These are phyloP conservation scores for Afroboletus lepidellus DNA, from an alignment of 1,284 basidiomycete genomes.

Conservation along the genomic window DNA sequence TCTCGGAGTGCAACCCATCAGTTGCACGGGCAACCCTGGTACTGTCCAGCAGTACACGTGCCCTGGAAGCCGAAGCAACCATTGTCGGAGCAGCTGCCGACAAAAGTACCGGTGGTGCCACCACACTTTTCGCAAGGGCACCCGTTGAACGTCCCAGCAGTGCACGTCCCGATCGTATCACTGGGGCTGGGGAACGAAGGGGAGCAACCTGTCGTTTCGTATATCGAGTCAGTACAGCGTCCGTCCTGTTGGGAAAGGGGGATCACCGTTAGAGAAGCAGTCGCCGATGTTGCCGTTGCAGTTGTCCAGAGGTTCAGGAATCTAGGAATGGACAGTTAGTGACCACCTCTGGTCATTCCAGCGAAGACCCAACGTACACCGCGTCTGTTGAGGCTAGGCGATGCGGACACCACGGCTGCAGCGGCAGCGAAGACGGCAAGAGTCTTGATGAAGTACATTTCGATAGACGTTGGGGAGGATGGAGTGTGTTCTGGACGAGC, in stretches of 20 bases:
- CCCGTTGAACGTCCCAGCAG: neutral
- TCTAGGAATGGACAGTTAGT: neutral
- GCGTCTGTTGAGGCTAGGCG: neutral
- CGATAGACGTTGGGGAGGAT: neutral
- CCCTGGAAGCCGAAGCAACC: neutral
- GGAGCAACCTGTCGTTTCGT: neutral
- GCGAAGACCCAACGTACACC: conserved; percentile 1
- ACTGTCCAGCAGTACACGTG: neutral
- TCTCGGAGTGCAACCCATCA: too few species aligned
- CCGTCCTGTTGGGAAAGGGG: too few species aligned
- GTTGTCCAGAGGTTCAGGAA: neutral
- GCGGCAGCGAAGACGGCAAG: conserved; percentile 5
- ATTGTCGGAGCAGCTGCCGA: neutral
- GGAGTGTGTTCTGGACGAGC: neutral
- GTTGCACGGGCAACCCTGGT: neutral
- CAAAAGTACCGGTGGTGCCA: neutral
- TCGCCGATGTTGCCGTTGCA: neutral
- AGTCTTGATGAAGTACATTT: conserved; percentile 2
- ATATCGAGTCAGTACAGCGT: neutral
- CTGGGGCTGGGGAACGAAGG: neutral
- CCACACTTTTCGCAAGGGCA: conserved; percentile 7
- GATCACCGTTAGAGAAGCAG: conserved; percentile 2
- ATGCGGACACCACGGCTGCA: conserved; percentile 3
- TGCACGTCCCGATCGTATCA: neutral
- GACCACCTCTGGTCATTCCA: neutral